A percentile compares a stretch with the other conserved stretches of the same genome.
These are phyloP conservation scores for Trichoderma sp. DNA, from an alignment of 2,329 filamentous ascomycete genomes.

Conservation along the genomic window DNA sequence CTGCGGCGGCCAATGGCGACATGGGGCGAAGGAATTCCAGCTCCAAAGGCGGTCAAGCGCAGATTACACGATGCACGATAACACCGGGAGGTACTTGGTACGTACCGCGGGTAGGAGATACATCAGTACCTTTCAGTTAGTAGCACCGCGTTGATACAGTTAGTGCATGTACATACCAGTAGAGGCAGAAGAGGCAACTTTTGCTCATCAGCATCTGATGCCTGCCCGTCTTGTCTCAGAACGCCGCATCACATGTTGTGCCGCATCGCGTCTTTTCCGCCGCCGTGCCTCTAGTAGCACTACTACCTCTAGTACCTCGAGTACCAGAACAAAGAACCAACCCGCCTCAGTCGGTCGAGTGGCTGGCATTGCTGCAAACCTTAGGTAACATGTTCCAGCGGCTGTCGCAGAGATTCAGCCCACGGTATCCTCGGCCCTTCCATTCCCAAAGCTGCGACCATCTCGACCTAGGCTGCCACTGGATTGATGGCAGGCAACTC, in stretches of 20 bases:
- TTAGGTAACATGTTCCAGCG: neutral
- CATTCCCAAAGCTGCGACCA: neutral
- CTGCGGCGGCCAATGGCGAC: neutral
- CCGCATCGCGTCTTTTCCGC: no score
- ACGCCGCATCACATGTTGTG: neutral
- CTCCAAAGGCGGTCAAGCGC: slow-evolving; percentile 5
- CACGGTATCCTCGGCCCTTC: slow-evolving; percentile 9
- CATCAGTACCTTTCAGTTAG: no score
- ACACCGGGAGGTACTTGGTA: neutral
- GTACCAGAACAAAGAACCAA: neutral
- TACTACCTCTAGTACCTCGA: neutral
- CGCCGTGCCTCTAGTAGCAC: neutral
- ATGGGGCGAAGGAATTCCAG: neutral
- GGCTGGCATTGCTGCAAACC: neutral
- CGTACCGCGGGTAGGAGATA: no score
- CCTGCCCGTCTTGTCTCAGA: neutral
- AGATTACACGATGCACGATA: neutral
- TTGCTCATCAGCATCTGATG: neutral
- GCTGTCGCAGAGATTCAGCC: neutral
- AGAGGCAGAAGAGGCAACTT: neutral
- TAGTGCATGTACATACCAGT: neutral
- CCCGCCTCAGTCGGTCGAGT: no score
- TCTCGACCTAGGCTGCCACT: neutral
- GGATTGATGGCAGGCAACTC: neutral
- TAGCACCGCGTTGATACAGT: no score